Base-by-base conservation (phyloP, 2,329 filamentous ascomycete genomes). In the Hypoxylon sp. region DNA sequence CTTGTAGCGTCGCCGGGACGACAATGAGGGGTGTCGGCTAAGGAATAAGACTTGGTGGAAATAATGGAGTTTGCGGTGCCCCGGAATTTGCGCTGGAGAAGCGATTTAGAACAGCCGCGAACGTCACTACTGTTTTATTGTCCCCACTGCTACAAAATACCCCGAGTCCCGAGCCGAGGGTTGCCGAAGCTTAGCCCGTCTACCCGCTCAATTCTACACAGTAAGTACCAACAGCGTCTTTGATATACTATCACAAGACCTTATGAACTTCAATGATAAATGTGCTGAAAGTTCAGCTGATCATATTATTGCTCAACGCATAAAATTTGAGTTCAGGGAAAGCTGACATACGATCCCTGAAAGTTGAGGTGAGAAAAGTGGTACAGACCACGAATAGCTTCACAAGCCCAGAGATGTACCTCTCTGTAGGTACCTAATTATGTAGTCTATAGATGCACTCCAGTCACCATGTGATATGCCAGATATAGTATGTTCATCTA, bases 151-250 rank as follows among this genome's bases (percentile, higher is more conserved):
- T 55, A 21, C 51, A 57, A 23, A 45, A 55, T 59, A 50, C 64
- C 62, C 59, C 56, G 55, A 63, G 32, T 53, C 61, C 67, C 66
- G 65, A 76, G 73, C 74, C 74, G 74, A 77, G 55, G 74, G 25
- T 76, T 77, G 70, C 74, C 74, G 74, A 76, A 67, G 32, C 63
- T 68, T 62, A 63, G 58, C 68, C 67, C 60, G 4, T 67, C 65
- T 63, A 70, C 32, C 68, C 65, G 67, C 25, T 55, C 46, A 38
- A 28, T 36, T 9, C 25, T n/a, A n/a, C n/a, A n/a, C 32, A 34
- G 2, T 53, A 32, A 34, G 49, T 4, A 19, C 23, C 41, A 58
- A 53, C 51, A 45, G 19, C 28, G 51, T 36, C 7, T 28, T 51
- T 11, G 5, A 43, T 32, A 14, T 57, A 32, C 21, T 48, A 59